Base-by-base conservation (phyloP, 1,284 basidiomycete genomes). In the Lignosus rhinocerotis region DNA sequence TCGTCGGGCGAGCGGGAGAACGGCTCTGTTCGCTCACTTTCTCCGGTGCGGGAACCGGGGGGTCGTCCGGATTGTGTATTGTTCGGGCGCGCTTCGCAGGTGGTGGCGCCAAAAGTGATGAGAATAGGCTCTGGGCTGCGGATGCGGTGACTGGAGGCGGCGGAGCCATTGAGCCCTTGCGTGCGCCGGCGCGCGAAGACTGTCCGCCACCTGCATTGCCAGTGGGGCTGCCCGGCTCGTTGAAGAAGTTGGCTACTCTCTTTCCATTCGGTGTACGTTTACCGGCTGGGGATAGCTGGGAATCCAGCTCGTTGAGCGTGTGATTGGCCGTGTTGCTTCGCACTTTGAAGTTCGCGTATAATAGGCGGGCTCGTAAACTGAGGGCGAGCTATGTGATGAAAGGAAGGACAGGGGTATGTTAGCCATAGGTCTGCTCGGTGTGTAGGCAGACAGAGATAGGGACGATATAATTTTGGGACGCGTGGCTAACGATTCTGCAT, bases 271-370 rank as follows among this genome's bases (percentile, higher is more conserved):
- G 78, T 33, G 75, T 76, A 50, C 59, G 59, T 51, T 53, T 64
- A 43, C 59, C 60, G 32, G 62, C 21, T 14, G 58, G 44, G 36
- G 55, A 39, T 16, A 58, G 57, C 68, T 85, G 83, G 30, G 82
- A 80, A 72, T 92, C 90, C 46, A 91, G 80, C 63, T 90, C 87
- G 64, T 80, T 80, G 34, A 92, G 76, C 46, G 86, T 78, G 53
- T 84, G 76, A 59, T 85, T 82, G 9, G 85, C 75, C 53, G 90
- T 74, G 69, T 90, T 88, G 69, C 89, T 82, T 31, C 80, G 80
- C 7, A 90, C 88, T 76, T 92, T 92, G 80, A 86, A 92, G 2
- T 86, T 86, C 34, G 90, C 90, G 72, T 91, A 90, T 0, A 88
- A 82, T 50, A 92, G 82, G 61, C 89, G 85, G 65, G 88, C 81